These are phyloP conservation scores for Inonotus obliquus DNA, from an alignment of 1,284 basidiomycete species.

Conservation along the genomic window DNA sequence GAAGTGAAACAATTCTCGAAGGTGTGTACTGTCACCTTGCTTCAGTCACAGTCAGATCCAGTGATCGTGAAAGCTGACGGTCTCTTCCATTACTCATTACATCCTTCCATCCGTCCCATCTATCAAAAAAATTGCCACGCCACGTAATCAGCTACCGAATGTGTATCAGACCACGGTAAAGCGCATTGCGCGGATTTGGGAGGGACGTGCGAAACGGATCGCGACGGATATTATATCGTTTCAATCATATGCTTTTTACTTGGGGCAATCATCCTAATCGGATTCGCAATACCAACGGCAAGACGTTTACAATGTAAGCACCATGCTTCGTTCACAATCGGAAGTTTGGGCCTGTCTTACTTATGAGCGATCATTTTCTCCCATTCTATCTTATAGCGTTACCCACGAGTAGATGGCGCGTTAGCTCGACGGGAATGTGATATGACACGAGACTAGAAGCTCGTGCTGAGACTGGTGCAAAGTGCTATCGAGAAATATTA, in stretches of 20 bases:
- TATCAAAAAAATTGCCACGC: too few relatives aligned
- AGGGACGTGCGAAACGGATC: conserved; percentile 78
- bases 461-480: too few relatives aligned
- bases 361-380: neutral
- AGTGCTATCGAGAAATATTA: neutral
- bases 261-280: conserved; percentile 68
- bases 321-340: neutral
- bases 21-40: conserved; percentile 37
- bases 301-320: conserved; percentile 77
- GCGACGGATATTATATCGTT: conserved; percentile 92
- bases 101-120: neutral
- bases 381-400: conserved; percentile 17
- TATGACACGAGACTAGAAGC: too few relatives aligned
- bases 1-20: conserved; percentile 49
- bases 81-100: neutral
- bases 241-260: conserved; percentile 75
- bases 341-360: neutral
- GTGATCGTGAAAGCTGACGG: neutral
- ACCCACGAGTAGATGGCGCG: conserved; percentile 49
- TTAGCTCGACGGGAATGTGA: conserved; percentile 25
- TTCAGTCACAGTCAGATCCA: neutral
- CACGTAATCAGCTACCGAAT: conserved; percentile 59
- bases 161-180: conserved; percentile 88
- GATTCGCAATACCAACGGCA: conserved; percentile 83
- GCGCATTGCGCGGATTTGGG: conserved; percentile 68